These are phyloP conservation scores for Elongisporangium senticosum DNA, from an alignment of 352 stramenopile genomes.

Conservation along the genomic window DNA sequence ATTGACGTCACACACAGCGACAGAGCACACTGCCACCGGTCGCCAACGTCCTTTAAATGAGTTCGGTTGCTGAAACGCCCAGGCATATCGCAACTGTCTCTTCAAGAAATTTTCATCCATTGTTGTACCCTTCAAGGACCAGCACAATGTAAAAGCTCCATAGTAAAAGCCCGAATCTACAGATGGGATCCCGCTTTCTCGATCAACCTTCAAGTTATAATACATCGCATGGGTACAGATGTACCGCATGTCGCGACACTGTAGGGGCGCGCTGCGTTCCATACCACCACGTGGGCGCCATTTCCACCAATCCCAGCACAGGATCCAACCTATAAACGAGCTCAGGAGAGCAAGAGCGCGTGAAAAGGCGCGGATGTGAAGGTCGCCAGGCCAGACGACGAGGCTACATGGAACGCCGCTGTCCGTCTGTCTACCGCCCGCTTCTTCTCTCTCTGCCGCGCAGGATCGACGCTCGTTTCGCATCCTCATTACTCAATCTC, in stretches of 20 bases:
- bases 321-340: background rate
- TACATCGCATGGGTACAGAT: background rate
- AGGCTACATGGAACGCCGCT: background rate
- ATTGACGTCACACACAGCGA: background rate
- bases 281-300: background rate
- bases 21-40: background rate
- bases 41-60: background rate
- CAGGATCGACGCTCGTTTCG: background rate
- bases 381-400: background rate
- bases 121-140: background rate
- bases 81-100: background rate
- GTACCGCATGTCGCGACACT: background rate
- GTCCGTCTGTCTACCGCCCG: background rate
- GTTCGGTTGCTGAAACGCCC: background rate
- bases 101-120: too few relatives aligned
- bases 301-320: background rate
- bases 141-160: background rate
- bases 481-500: constrained; percentile 16
- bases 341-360: background rate
- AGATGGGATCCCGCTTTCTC: background rate
- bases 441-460: background rate
- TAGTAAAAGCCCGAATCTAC: background rate
- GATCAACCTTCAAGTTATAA: background rate
- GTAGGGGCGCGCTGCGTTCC: background rate
- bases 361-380: background rate